Evolutionary conservation across 352 stramenopile genomes (phyloP).

Genomic region (Saprolegnia diclina): DNA sequence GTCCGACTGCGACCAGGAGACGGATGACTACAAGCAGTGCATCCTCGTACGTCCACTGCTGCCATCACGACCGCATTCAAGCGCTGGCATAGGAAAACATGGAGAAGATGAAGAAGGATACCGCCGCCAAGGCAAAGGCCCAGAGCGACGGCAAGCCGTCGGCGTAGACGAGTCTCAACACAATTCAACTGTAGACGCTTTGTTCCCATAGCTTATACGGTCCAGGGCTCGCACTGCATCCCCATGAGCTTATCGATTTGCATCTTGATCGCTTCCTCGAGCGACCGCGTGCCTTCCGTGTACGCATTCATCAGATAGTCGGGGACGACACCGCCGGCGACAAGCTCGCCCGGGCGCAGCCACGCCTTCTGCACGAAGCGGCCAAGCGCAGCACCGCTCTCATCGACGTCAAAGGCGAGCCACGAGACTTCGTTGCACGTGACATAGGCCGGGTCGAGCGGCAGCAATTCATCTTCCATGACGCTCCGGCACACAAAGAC

Average conservation of each 20-base stretch:
- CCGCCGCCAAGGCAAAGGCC: background rate
- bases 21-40: conserved; percentile 62
- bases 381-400: background rate
- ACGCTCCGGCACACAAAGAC: background rate
- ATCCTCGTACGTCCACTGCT: conserved; percentile 37
- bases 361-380: background rate
- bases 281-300: background rate
- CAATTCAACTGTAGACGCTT: background rate
- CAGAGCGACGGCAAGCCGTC: background rate
- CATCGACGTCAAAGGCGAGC: conserved; percentile 2
- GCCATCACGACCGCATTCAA: background rate
- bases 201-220: background rate
- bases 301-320: conserved; percentile 5
- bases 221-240: background rate
- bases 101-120: conserved; percentile 9
- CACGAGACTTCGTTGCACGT: conserved; percentile 10
- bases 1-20: conserved; percentile 62
- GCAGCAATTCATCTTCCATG: background rate
- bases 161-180: background rate
- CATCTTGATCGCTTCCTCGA: conserved; percentile 1
- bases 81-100: conserved; percentile 1
- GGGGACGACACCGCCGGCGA: background rate
- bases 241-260: background rate
- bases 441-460: background rate
- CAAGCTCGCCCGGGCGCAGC: background rate